Base-by-base conservation (phyloP, 2,329 filamentous ascomycete species). In the Endocalyx cinctus region DNA sequence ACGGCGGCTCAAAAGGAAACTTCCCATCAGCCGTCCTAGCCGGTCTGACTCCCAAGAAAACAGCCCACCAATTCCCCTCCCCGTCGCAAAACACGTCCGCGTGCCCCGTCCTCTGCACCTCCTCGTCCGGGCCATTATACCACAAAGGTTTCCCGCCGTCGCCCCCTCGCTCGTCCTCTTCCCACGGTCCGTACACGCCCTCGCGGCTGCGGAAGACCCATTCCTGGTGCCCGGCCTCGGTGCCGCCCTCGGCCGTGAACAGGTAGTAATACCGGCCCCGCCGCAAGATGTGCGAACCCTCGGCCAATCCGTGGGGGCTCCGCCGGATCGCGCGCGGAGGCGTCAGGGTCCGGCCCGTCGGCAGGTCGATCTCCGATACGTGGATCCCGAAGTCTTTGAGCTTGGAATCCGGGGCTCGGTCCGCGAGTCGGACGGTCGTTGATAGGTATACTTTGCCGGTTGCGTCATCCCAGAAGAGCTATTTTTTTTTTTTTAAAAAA, bases 361-460 rank as follows among this genome's bases (percentile, higher is more conserved):
- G 29, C 4, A 70, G 46, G 26, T 69, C 59, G 22, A 71, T 61
- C 36, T 65, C 57, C 5, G 60, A 64, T 14, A 67, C 52, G 38
- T 69, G 66, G 35, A 71, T 72, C 32, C 55, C 68, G 39, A 77
- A 74, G 41, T 77, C 70, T 36, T 73, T 72, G 8, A 68, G 40
- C 10, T 58, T 64, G 1, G 57, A 59, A 7, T 51, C 45, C 0
- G 58, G 57, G 0, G 60, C 58, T 11, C 65, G 62, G 13, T 56
- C 33, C 0, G 54, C 47, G 26, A 64, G 41, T 14, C 60, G 53
- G 33, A 57, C 52, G 4, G 57, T 64, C 14, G 62, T 62, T 33
- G 68, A 72, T 1, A 76, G 60, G 35, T 74, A 75, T 1, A 66
- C 64, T 2, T 63, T 69, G 8, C 57, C 64, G 10, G 41, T 43